Base-by-base conservation (phyloP, 345 rosid species). In the Sisymbrium altissimum region DNA sequence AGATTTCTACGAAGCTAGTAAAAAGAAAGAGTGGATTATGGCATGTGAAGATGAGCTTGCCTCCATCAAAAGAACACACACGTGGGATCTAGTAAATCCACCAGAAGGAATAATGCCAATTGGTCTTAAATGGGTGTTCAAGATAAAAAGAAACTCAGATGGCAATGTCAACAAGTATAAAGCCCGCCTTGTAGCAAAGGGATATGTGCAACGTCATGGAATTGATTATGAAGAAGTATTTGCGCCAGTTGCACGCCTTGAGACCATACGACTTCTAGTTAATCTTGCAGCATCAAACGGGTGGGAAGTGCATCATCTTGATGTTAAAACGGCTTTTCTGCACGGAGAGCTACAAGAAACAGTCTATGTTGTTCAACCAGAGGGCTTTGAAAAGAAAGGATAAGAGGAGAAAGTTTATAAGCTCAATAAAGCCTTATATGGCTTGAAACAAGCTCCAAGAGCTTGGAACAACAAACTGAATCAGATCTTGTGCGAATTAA, bases 401-500 rank as follows among this genome's bases (percentile, higher is more conserved):
- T 2, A 14, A 10, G 43, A 38, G 11, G 0, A 11, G 0, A 38
- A 38, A 4, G 43, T 38, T 0, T 10, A 5, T 2, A 38, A 3
- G 10, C 0, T 38, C 0, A 5, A 38, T 2, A 38, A 38, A 11
- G 14, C 4, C 9, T 3, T 38, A 0, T 38, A 38, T 10, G 13
- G 13, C 0, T 10, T 38, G 3, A 10, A 4, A 1, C 43, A 38
- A 9, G 43, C 43, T 0, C 43, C 43, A 38, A 10, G 43, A 11
- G 43, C 43, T 2, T 38, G 14, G 43, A 38, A 38, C 10, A 4
- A 38, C 0, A 38, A 38, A 3, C 4, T 38, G 7, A 10, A 38
- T 2, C 0, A 10, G 3, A 1, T 38, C 4, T 14, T 38, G 0
- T 0, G 1, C 4, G 43, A 38, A 4, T 0, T 38, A 1, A 11